Evolutionary conservation across 345 rosid genomes (phyloP), one percentile per base, ranked within the genome.

Genomic region (Ailanthus altissimus): DNA sequence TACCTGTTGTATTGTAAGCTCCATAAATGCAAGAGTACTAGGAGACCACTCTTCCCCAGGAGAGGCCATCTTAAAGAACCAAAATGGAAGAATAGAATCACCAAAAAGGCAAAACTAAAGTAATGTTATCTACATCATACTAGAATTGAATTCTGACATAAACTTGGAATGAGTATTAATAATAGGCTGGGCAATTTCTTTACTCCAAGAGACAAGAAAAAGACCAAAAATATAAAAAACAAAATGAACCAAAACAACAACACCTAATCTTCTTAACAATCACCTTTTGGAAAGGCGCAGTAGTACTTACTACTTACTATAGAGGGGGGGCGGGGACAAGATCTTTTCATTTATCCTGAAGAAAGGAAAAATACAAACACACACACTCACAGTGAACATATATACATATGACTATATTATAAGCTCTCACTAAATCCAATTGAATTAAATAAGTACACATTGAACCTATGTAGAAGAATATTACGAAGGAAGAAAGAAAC

Each of bases 1-100:
- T 83, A 88, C 93, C 88, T 88, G 89, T 28, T 88, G 79, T 68
- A 90, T 71, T 43, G 89, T 88, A 79, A 90, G 88, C 56, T 83
- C 83, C 93, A 88, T 90, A 51, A 76, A 86, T 15, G 45, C 67
- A 76, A 77, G 84, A 73, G 82, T 78, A 47, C 65, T 70, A 43
- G 73, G 79, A 75, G 23, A 20, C 38, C 38, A 67, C 38, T 80
- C 72, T 68, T 71, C 72, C 70, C 40, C 43, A 25, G 23, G 54
- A 45, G 32, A 20, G 65, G 64, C 80, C 90, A 88, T 88, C 76
- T 73, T 25, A 47, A 26, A 47, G 12, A 26, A 68, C 72, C 11
- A 40, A 25, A 11, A 26, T 13, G 15, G 15, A 60, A 54, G 3
- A 23, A 23, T 5, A 23, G 59, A 54, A 54, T 54, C 10, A 54